A percentile compares a stretch with the other conserved stretches of the same genome.
These are phyloP conservation scores for Leishmania turanica DNA, from an alignment of 208 protist genomes.

Conservation along the genomic window DNA sequence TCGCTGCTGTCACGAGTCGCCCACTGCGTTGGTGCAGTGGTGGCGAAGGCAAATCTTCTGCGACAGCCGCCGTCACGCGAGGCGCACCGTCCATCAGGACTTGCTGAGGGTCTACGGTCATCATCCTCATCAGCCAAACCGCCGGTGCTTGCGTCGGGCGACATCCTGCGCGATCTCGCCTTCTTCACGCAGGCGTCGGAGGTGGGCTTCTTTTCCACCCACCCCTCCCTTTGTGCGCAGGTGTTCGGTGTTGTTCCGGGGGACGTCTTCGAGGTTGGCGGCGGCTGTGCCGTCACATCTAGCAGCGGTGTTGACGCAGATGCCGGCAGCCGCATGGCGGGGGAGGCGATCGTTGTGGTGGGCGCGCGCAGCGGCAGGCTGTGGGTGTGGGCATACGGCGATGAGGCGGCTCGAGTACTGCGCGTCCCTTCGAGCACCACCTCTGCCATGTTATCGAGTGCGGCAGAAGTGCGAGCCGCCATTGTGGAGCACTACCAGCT, in stretches of 20 bases:
- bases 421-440: slow-evolving; percentile 13
- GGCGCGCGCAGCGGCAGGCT: slow-evolving; percentile 63
- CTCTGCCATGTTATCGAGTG: not conserved
- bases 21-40: slow-evolving; percentile 3
- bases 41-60: not conserved
- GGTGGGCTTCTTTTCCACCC: slow-evolving; percentile 74
- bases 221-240: slow-evolving; percentile 51
- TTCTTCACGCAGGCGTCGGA: slow-evolving; percentile 55
- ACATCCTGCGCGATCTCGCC: slow-evolving; percentile 68
- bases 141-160: slow-evolving; percentile 40
- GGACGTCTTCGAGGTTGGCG: slow-evolving; percentile 48
- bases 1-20: slow-evolving; percentile 16
- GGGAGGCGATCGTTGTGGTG: slow-evolving; percentile 37
- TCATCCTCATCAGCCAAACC: not conserved
- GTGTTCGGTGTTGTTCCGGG: slow-evolving; percentile 68
- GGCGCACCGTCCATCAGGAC: not conserved
- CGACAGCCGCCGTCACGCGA: not conserved
- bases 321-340: no score
- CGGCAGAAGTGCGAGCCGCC: slow-evolving; percentile 13
- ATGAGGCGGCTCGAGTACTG: slow-evolving; percentile 34
- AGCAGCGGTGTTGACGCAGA: not conserved
- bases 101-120: not conserved
- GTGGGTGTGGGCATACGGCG: slow-evolving; percentile 57
- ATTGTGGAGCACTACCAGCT: slow-evolving; percentile 8
- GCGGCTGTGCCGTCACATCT: slow-evolving; percentile 15